A percentile compares a stretch with the other conserved stretches of the same genome.
phyloP scores from a whole-genome alignment of 345 rosid genomes.

The Pistacia vera region DNA sequence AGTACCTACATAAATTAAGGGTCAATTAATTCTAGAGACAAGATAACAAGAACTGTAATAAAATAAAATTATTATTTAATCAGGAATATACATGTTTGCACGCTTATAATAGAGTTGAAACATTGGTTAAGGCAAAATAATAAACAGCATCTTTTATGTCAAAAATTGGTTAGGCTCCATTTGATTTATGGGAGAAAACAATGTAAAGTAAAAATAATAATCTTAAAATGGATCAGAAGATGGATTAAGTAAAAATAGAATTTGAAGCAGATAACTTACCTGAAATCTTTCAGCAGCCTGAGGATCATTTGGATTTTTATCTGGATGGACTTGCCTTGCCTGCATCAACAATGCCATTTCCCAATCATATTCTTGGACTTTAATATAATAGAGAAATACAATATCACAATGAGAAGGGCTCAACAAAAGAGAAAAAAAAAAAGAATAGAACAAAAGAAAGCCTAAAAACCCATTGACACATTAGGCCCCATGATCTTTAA shows the following conservation, averaged over 20 bases:
- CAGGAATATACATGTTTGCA: background rate
- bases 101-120: background rate
- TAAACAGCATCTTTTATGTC: background rate
- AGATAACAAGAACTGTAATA: background rate
- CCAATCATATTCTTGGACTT: slow-evolving; percentile 5
- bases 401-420: background rate
- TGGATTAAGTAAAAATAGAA: background rate
- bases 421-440: background rate
- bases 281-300: slow-evolving; percentile 75
- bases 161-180: background rate
- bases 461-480: background rate
- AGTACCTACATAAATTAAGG: slow-evolving; percentile 43
- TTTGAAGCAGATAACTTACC: slow-evolving; percentile 29
- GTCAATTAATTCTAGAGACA: background rate
- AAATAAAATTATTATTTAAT: too few relatives aligned
- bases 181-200: background rate
- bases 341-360: slow-evolving; percentile 21
- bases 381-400: background rate
- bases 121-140: background rate
- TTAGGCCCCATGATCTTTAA: background rate
- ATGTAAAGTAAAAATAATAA: background rate
- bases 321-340: slow-evolving; percentile 88
- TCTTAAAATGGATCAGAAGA: too few relatives aligned
- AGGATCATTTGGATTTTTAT: slow-evolving; percentile 75
- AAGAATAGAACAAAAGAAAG: background rate